Evolutionary conservation across 352 stramenopile species (phyloP).

Genomic region (Phytophthora hybrid): DNA sequence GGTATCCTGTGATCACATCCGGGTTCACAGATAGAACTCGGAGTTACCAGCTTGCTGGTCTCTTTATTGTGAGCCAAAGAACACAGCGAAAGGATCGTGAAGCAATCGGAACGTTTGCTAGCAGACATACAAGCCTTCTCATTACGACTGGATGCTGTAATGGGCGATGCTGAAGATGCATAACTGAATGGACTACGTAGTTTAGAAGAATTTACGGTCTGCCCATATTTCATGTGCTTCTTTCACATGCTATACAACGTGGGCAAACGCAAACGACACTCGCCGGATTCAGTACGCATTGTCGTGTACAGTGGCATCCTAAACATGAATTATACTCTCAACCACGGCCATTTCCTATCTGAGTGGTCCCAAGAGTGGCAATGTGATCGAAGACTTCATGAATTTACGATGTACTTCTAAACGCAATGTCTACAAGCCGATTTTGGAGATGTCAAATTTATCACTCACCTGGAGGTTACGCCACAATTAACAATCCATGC

Average conservation of each 20-base stretch:
- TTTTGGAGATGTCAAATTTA: conserved; percentile 33
- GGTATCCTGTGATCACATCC: background rate
- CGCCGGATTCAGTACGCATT: background rate
- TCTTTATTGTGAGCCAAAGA: background rate
- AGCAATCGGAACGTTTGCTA: too few species aligned
- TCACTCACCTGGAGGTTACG: conserved; percentile 18
- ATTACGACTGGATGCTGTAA: too few species aligned
- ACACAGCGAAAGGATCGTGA: too few species aligned
- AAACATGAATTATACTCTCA: conserved; percentile 16
- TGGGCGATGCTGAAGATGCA: too few species aligned
- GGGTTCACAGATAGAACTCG: background rate
- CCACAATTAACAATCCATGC: conserved; percentile 20
- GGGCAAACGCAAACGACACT: conserved; percentile 15
- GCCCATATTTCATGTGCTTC: too few species aligned
- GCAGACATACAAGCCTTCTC: too few species aligned
- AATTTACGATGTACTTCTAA: conserved; percentile 12
- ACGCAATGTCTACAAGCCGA: conserved; percentile 11
- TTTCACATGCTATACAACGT: too few species aligned
- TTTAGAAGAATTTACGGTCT: too few species aligned
- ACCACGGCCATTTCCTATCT: background rate
- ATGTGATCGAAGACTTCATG: background rate
- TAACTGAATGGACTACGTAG: too few species aligned
- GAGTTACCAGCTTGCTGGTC: background rate
- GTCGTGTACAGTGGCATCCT: conserved; percentile 12
- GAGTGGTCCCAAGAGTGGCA: background rate